Percentiles rank a stretch among this genome's conserved stretches.
phyloP scores from a whole-genome alignment of 441 rosid species.

The Populus tomentosa region DNA sequence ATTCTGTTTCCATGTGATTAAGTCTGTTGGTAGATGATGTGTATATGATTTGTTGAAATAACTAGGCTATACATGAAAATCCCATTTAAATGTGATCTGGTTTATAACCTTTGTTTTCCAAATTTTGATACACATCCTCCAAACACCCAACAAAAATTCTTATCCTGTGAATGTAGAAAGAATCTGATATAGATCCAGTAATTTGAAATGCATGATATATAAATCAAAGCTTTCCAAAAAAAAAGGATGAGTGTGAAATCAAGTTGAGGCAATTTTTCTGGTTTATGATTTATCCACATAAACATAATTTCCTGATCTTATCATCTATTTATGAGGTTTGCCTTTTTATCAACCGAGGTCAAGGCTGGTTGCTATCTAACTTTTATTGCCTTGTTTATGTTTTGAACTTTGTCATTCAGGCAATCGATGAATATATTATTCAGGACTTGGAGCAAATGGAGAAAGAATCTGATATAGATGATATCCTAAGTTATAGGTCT shows the following conservation, averaged over 20 bases:
- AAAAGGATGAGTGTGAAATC: background rate
- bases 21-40: too few relatives aligned
- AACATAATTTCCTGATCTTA: background rate
- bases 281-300: background rate
- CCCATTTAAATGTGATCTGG: too few relatives aligned
- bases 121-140: too few relatives aligned
- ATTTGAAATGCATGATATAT: too few relatives aligned
- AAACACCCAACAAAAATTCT: too few relatives aligned
- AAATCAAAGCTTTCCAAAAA: background rate
- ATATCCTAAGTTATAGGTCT: constrained; percentile 78
- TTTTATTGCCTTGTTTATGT: constrained; percentile 12
- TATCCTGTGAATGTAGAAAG: too few relatives aligned
- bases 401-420: constrained; percentile 36
- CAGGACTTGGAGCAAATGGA: constrained; percentile 87
- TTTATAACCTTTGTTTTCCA: too few relatives aligned
- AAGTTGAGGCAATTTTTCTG: background rate
- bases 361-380: constrained; percentile 10
- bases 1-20: too few relatives aligned
- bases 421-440: constrained; percentile 59
- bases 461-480: constrained; percentile 80
- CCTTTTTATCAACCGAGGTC: background rate
- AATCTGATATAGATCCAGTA: too few relatives aligned
- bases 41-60: too few relatives aligned
- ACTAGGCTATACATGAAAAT: too few relatives aligned
- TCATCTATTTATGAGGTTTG: background rate